Evolutionary conservation across 306 rosid genomes (phyloP).

Genomic region (Parietaria judaica): DNA sequence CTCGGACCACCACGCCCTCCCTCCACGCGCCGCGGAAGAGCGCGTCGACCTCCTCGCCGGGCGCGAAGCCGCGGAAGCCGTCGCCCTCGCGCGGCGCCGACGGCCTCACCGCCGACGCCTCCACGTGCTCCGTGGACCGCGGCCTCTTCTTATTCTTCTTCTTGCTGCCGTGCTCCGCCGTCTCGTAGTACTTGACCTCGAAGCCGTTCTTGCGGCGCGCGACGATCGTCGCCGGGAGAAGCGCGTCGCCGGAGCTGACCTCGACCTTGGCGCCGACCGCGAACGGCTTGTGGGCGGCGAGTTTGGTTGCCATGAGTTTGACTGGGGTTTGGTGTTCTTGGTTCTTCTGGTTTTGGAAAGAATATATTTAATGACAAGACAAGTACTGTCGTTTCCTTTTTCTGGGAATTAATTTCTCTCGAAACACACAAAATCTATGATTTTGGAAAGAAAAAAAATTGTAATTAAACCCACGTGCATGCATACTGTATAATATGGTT

Average conservation of each 20-base stretch:
- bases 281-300: slow-evolving; percentile 1
- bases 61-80: background rate
- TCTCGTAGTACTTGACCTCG: slow-evolving; percentile 15
- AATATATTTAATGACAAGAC: too few species aligned
- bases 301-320: too few species aligned
- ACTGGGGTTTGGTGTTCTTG: too few species aligned
- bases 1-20: slow-evolving; percentile 24
- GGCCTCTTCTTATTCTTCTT: background rate
- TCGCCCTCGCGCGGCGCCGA: slow-evolving; percentile 6
- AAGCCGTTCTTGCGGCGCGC: background rate
- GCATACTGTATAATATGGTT: too few species aligned
- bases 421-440: too few species aligned
- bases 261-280: slow-evolving; percentile 23
- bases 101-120: slow-evolving; percentile 21
- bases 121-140: slow-evolving; percentile 10
- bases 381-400: too few species aligned
- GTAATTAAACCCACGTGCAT: too few species aligned
- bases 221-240: slow-evolving; percentile 26
- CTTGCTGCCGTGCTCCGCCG: background rate
- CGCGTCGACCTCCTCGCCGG: slow-evolving; percentile 28
- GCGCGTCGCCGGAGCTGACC: slow-evolving; percentile 20
- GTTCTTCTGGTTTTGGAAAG: too few species aligned
- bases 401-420: too few species aligned
- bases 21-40: slow-evolving; percentile 28
- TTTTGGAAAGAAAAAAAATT: too few species aligned